Percentiles rank a stretch among this genome's conserved stretches.
These are phyloP conservation scores for Canavalia gladiata DNA, from an alignment of 306 rosid species.

Conservation along the genomic window DNA sequence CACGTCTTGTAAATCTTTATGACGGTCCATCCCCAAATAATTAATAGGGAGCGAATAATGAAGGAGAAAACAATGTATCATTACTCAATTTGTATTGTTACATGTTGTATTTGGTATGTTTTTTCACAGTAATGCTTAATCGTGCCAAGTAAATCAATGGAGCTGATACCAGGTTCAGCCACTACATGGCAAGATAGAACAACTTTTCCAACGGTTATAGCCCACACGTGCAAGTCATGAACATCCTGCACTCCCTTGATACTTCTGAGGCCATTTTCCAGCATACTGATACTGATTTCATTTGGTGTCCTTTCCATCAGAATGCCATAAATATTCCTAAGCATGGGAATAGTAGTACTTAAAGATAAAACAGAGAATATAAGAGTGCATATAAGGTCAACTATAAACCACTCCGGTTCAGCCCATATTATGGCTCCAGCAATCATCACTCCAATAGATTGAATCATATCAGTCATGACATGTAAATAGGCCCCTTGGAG, in stretches of 20 bases:
- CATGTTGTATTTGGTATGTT: conserved; percentile 68
- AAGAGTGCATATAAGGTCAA: conserved; percentile 81
- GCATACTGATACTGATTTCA: conserved; percentile 63
- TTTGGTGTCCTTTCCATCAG: conserved; percentile 77
- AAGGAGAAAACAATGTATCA: conserved; percentile 5
- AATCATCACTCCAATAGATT: conserved; percentile 93
- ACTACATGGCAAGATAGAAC: conserved; percentile 81
- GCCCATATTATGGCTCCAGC: conserved; percentile 87
- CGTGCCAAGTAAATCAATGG: conserved; percentile 57
- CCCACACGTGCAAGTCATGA: conserved; percentile 91
- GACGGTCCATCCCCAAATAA: neutral
- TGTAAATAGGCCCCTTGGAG: conserved; percentile 95
- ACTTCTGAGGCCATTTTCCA: conserved; percentile 67
- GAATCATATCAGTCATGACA: conserved; percentile 89
- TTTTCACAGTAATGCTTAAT: conserved; percentile 72
- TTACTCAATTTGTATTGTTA: conserved; percentile 86
- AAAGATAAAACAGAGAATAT: conserved; percentile 78
- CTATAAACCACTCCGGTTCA: conserved; percentile 76
- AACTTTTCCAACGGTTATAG: conserved; percentile 76
- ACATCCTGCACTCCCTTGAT: conserved; percentile 77
- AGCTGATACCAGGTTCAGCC: conserved; percentile 63
- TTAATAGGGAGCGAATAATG: neutral
- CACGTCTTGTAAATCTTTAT: neutral
- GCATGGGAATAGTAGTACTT: conserved; percentile 74
- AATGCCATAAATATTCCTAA: conserved; percentile 68